A percentile compares a stretch with the other conserved stretches of the same genome.
phyloP scores from a whole-genome alignment of 1,284 basidiomycete species.

The Singerocomus inundabilis region DNA sequence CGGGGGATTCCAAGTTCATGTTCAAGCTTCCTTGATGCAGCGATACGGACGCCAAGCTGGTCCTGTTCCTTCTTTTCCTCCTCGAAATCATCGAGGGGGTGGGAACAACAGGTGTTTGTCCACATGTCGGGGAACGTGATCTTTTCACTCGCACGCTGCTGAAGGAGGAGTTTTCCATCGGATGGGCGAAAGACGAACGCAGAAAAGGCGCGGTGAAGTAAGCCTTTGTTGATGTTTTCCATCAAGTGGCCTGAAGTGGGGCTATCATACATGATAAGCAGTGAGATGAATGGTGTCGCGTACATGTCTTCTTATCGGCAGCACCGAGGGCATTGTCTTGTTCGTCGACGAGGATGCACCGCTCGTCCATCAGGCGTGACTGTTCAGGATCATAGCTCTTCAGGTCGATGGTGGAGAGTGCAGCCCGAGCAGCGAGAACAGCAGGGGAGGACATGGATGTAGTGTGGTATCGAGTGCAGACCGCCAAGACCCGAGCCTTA shows the following conservation, averaged over 20 bases:
- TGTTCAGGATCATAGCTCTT: slow-evolving; percentile 79
- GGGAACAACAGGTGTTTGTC: slow-evolving; percentile 99
- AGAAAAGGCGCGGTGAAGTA: slow-evolving; percentile 97
- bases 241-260: slow-evolving; percentile 78
- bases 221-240: slow-evolving; percentile 93
- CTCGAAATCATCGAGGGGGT: slow-evolving; percentile 91
- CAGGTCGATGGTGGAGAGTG: slow-evolving; percentile 70
- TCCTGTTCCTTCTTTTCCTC: slow-evolving; percentile 76
- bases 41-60: slow-evolving; percentile 84
- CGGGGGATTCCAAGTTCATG: slow-evolving; percentile 95
- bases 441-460: slow-evolving; percentile 54
- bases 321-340: slow-evolving; percentile 89
- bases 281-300: slow-evolving; percentile 31
- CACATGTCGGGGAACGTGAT: slow-evolving; percentile 99
- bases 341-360: slow-evolving; percentile 93
- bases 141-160: slow-evolving; percentile 95
- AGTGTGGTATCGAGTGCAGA: slow-evolving; percentile 13
- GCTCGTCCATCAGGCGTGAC: slow-evolving; percentile 93
- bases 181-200: slow-evolving; percentile 95
- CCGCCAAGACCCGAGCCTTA: too few relatives aligned
- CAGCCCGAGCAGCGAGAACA: slow-evolving; percentile 54
- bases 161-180: slow-evolving; percentile 93
- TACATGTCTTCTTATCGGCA: slow-evolving; percentile 96
- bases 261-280: slow-evolving; percentile 1
- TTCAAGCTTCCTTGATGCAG: slow-evolving; percentile 92